phyloP scores from a whole-genome alignment of 192 early-diverging fungal species.

The Backusella psychrophila region DNA sequence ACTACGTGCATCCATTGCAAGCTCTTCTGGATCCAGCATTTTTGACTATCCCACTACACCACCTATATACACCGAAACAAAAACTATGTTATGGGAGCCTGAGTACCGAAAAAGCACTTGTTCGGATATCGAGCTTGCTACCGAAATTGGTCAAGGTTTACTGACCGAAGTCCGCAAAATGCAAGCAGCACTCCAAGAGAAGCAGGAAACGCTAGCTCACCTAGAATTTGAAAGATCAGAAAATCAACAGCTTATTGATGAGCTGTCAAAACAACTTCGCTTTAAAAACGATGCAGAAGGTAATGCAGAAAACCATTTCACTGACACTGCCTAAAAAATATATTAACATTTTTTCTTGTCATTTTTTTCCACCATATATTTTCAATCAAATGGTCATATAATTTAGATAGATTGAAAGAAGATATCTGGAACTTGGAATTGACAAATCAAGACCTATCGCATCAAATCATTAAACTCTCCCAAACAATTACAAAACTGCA shows the following conservation, averaged over 20 bases:
- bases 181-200: slow-evolving; percentile 32
- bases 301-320: neutral
- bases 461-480: slow-evolving; percentile 23
- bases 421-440: slow-evolving; percentile 36
- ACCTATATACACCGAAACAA: neutral
- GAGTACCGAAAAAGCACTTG: slow-evolving; percentile 10
- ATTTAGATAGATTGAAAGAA: slow-evolving; percentile 30
- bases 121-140: slow-evolving; percentile 37
- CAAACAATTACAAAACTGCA: slow-evolving; percentile 20
- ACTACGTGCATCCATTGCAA: slow-evolving; percentile 3
- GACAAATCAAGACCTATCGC: slow-evolving; percentile 28
- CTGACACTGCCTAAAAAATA: neutral
- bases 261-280: slow-evolving; percentile 21
- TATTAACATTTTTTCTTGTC: neutral
- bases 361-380: no score
- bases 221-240: slow-evolving; percentile 27
- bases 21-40: neutral
- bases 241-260: slow-evolving; percentile 10
- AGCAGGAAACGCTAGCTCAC: slow-evolving; percentile 18
- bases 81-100: slow-evolving; percentile 18
- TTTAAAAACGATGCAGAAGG: slow-evolving; percentile 31
- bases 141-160: slow-evolving; percentile 35
- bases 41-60: slow-evolving; percentile 1
- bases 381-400: neutral
- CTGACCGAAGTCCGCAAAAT: slow-evolving; percentile 36